These are phyloP conservation scores for Leptodermis oblonga DNA, from an alignment of 257 asterid species.

Conservation along the genomic window DNA sequence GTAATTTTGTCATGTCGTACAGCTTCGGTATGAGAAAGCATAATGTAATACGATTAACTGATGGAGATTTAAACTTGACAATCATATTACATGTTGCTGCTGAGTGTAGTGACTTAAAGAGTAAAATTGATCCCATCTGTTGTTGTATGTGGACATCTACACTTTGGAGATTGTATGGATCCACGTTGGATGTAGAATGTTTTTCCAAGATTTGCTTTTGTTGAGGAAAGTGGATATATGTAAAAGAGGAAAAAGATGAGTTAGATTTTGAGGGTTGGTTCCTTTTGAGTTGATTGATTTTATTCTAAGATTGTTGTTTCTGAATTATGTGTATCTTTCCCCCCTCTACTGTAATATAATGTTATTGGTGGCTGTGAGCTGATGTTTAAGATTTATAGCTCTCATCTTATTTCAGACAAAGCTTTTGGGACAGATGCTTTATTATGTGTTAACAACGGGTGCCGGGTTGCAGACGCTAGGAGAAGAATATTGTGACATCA, in stretches of 20 bases:
- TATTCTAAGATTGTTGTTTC: background rate
- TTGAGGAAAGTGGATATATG: background rate
- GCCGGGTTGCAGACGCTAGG: slow-evolving; percentile 97
- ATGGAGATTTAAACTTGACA: background rate
- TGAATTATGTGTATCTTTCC: background rate
- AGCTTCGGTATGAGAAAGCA: background rate
- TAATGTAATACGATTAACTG: background rate
- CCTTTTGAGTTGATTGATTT: background rate
- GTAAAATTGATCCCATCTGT: background rate
- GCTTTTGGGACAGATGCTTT: slow-evolving; percentile 96
- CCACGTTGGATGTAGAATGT: background rate
- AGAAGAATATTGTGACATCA: slow-evolving; percentile 95
- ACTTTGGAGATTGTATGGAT: background rate
- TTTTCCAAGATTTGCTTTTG: background rate
- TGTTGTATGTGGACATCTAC: background rate
- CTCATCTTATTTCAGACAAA: slow-evolving; percentile 51
- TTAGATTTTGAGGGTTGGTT: background rate
- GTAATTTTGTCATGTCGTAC: background rate
- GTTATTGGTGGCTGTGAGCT: background rate
- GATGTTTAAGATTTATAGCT: background rate
- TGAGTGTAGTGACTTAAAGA: background rate
- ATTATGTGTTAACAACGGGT: slow-evolving; percentile 83
- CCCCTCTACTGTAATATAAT: too few species aligned
- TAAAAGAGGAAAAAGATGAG: background rate
- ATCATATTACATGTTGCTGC: background rate